phyloP scores from a whole-genome alignment of 2,329 filamentous ascomycete species.

The Botrytis fragariae region DNA sequence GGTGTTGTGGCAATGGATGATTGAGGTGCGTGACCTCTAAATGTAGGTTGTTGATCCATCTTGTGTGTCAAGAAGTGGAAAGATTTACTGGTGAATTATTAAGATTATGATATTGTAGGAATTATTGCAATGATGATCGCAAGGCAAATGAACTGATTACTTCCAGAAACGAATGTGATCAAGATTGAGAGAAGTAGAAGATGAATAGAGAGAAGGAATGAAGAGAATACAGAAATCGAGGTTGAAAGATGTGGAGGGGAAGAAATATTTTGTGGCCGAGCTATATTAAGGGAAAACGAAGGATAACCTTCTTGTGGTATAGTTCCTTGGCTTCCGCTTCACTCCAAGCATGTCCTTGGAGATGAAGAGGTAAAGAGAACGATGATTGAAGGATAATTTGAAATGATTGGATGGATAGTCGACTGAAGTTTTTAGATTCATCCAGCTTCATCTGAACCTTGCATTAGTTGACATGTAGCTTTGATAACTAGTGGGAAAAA shows the following conservation, averaged over 20 bases:
- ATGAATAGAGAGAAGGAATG: not conserved
- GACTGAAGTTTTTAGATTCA: not conserved
- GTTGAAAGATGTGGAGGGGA: not conserved
- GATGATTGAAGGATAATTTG: not conserved
- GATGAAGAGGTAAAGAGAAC: not conserved
- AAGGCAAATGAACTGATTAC: not conserved
- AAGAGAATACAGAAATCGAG: not conserved
- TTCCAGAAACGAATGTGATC: not conserved
- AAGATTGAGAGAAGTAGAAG: not conserved
- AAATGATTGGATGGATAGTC: not conserved
- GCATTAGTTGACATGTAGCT: not conserved
- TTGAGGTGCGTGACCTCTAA: conserved; percentile 25
- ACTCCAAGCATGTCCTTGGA: not conserved
- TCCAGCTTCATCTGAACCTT: conserved; percentile 4
- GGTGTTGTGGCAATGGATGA: conserved; percentile 39
- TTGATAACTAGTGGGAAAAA: not conserved
- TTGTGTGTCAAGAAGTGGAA: not conserved
- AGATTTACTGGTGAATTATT: not conserved
- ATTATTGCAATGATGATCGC: not conserved
- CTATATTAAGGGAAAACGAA: not conserved
- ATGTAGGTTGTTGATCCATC: conserved; percentile 15
- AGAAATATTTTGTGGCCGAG: not conserved
- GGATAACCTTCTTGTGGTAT: not conserved
- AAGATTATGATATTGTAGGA: not conserved
- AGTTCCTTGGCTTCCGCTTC: not conserved